phyloP scores from a whole-genome alignment of 2,329 filamentous ascomycete genomes.

The Pezicula rhizophila region DNA sequence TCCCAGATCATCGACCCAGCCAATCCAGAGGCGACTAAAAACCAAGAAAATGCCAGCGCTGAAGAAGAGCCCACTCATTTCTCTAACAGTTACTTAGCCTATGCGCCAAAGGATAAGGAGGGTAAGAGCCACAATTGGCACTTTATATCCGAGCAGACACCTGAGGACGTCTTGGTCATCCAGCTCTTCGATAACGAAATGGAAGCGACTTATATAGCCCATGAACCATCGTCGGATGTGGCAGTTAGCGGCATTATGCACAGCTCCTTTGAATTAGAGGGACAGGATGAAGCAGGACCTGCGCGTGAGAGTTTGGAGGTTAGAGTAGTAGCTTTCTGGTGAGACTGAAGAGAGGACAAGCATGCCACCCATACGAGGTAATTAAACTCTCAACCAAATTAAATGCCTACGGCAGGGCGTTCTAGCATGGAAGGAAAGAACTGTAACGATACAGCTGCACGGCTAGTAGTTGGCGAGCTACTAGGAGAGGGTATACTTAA shows the following conservation, averaged over 20 bases:
- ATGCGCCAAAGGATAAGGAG: neutral
- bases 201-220: slow-evolving; percentile 1
- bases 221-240: neutral
- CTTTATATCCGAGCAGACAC: slow-evolving; percentile 12
- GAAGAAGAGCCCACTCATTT: slow-evolving; percentile 4
- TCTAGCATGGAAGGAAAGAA: too few species aligned
- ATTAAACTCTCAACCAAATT: neutral
- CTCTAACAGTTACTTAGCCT: slow-evolving; percentile 5
- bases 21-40: neutral
- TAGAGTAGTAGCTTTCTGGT: slow-evolving; percentile 8
- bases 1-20: neutral
- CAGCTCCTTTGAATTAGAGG: slow-evolving; percentile 6
- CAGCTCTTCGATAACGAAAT: slow-evolving; percentile 16
- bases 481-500: too few species aligned
- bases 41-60: neutral
- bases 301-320: slow-evolving; percentile 9
- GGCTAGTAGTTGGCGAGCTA: too few species aligned
- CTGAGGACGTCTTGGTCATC: slow-evolving; percentile 15
- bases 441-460: too few species aligned
- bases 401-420: too few species aligned
- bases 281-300: slow-evolving; percentile 5
- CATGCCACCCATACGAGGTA: neutral
- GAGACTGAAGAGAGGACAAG: slow-evolving; percentile 16
- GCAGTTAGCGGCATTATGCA: slow-evolving; percentile 9
- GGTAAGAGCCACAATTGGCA: slow-evolving; percentile 14